Evolutionary conservation across 768 basidiomycete species (phyloP), one percentile per base, ranked within the genome.

Genomic region (Suillus bovinus): DNA sequence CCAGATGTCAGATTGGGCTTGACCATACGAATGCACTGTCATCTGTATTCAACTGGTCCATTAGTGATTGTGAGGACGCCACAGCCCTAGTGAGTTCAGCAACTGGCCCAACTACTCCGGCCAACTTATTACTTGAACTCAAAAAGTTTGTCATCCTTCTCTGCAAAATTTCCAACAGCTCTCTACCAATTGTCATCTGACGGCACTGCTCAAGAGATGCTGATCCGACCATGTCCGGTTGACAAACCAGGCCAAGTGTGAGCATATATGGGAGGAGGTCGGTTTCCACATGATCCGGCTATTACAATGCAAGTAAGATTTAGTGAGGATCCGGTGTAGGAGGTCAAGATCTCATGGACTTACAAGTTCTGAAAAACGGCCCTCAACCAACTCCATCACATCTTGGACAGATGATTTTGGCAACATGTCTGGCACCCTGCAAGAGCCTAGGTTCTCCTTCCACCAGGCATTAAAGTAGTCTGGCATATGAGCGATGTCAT

Each of bases 381-480:
- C 11, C 8, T 24, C 49, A 31, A 50, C 49, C 49, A 50, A 50
- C 11, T 50, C 49, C 49, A 50, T 50, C 16, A 50, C 49, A 29
- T 50, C 29, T 50, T 50, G 29, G 29, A 50, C 22, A 9, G 49
- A 50, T 50, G 8, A 50, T 8, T 50, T 50, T 16, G 49, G 49
- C 49, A 50, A 50, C 27, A 50, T 50, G 13, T 50, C 49, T 10
- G 17, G 17, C 16, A 50, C 49, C 27, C 42, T 44, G 10, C 20
- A 44, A 11, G 42, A 10, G 20, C 3, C n/a, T 8, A 44, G 42
- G 10, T 44, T n/a, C 6, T 44, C n/a, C 42, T 44, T 9, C 13
- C 49, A 50, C 49, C 49, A 50, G 49, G 14, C 49, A 50, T 50
- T 50, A 8, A 50, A 50, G 49, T 29, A 50, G 27, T 50, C 44